A percentile compares a stretch with the other conserved stretches of the same genome.
phyloP scores from a whole-genome alignment of 1,139 yeast genomes.

The Magnusiomyces tetraspermus region DNA sequence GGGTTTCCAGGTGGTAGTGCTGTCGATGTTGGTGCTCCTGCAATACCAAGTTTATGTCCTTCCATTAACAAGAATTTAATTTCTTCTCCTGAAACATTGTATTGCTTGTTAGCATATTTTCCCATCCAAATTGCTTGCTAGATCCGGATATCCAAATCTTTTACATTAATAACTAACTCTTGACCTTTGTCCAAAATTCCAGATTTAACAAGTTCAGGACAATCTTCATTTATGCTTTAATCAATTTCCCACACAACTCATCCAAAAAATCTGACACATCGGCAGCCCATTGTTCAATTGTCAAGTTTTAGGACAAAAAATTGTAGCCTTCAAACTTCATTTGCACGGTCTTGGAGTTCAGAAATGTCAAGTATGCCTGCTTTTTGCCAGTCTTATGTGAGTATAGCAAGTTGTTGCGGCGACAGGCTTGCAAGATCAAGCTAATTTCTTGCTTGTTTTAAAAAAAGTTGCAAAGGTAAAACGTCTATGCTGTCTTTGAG shows the following conservation, averaged over 20 bases:
- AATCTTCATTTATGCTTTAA: background rate
- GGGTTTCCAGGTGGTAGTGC: background rate
- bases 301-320: conserved; percentile 53
- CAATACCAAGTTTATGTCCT: background rate
- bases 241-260: background rate
- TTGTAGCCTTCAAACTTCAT: conserved; percentile 41
- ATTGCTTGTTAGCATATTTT: background rate
- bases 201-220: background rate
- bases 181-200: background rate
- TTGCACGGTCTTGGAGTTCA: conserved; percentile 33
- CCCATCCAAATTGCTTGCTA: background rate
- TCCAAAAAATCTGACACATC: conserved; percentile 45
- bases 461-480: conserved; percentile 34
- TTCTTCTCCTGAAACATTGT: background rate
- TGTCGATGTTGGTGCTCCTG: too few relatives aligned
- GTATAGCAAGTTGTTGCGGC: conserved; percentile 24
- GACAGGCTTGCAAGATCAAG: conserved; percentile 49
- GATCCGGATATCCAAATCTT: background rate
- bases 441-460: conserved; percentile 43
- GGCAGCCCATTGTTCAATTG: conserved; percentile 43
- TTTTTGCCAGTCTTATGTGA: conserved; percentile 20
- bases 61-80: background rate
- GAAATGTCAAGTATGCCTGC: conserved; percentile 25
- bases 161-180: background rate
- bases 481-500: background rate